Conservation (phyloP, 2,329 filamentous ascomycete species). For the Fusarium clavum region DNA sequence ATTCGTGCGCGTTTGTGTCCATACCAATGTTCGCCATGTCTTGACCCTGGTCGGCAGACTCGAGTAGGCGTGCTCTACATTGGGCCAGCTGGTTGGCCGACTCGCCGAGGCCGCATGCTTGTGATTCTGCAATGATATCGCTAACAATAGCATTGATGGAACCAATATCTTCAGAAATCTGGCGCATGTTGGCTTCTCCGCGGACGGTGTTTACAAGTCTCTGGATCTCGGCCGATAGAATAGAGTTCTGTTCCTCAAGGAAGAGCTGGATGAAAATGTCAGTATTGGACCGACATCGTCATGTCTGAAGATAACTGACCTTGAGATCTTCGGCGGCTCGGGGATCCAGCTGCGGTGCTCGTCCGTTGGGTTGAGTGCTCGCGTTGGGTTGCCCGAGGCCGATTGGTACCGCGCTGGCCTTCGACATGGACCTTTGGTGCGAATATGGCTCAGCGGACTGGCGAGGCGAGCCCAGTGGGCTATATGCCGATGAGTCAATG, state of each 20-base stretch:
- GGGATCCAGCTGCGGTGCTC: conserved; percentile 54
- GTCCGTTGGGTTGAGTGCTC: conserved; percentile 55
- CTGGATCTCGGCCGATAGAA: conserved; percentile 83
- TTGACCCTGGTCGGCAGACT: conserved; percentile 70
- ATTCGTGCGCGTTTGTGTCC: conserved; percentile 63
- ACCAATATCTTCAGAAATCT: conserved; percentile 76
- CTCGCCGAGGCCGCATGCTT: conserved; percentile 64
- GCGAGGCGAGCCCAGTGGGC: conserved; percentile 76
- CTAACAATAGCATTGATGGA: conserved; percentile 78
- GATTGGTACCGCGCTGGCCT: conserved; percentile 51
- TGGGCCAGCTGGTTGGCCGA: conserved; percentile 68
- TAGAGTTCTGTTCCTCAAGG: conserved; percentile 84
- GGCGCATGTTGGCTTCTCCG: conserved; percentile 69
- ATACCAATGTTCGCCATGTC: conserved; percentile 66
- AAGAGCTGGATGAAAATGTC: conserved; percentile 67
- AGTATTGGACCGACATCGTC: neutral
- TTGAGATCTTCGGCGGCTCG: conserved; percentile 63
- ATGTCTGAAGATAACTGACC: conserved; percentile 41
- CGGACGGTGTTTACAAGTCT: conserved; percentile 81
- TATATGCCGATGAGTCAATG: conserved; percentile 79
- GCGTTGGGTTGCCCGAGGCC: conserved; percentile 52
- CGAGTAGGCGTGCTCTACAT: conserved; percentile 73
- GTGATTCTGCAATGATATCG: conserved; percentile 75
- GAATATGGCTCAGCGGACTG: conserved; percentile 63
- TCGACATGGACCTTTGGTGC: conserved; percentile 45